Evolutionary conservation across 2,329 filamentous ascomycete genomes (phyloP), one percentile per base, ranked within the genome.

Genomic region (Colletotrichum tamarilloi): DNA sequence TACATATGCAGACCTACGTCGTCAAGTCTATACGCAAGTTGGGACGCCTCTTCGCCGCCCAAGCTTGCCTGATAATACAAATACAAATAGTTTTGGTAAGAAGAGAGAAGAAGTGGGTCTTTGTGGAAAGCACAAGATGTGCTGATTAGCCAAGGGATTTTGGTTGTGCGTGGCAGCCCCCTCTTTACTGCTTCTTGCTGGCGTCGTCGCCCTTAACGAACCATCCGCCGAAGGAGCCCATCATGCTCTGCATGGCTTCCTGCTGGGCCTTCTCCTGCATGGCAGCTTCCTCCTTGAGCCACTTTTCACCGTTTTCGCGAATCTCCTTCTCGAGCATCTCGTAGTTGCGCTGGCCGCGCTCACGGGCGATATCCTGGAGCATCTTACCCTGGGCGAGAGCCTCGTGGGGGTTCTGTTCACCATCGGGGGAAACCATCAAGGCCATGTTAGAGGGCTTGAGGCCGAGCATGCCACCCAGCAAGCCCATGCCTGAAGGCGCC

Each of bases 331-430:
- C 96, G 75, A 98, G 89, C 77, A 92, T 85, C 86, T 97, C 91
- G 84, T 98, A 99, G 83, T 95, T 93, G 82, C 93, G 92, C 85
- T 95, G 94, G 42, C 97, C 97, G 62, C 95, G 90, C 85, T 99
- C 97, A 62, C 97, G 92, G 63, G 97, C 95, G 82, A 97, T 92
- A 80, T 99, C 97, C 84, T 95, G 95, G 76, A 98, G 87, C 94
- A 98, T 98, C 90, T 98, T 99, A 78, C 96, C 97, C 83, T 98
- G 92, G 2, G 93, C 92, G 74, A 97, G 90, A 14, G 94, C 95
- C 81, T 97, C 94, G 2, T 89, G 88, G 1, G 93, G 88, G 77
- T 89, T 91, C 75, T 90, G 88, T 80, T 95, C 93, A 62, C 94
- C 92, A 62, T 93, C 92, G 3, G 84, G 84, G 1, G 84, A 80